Evolutionary conservation across 73 alveolate genomes (phyloP).

Genomic region (Paramecium biaurelia): DNA sequence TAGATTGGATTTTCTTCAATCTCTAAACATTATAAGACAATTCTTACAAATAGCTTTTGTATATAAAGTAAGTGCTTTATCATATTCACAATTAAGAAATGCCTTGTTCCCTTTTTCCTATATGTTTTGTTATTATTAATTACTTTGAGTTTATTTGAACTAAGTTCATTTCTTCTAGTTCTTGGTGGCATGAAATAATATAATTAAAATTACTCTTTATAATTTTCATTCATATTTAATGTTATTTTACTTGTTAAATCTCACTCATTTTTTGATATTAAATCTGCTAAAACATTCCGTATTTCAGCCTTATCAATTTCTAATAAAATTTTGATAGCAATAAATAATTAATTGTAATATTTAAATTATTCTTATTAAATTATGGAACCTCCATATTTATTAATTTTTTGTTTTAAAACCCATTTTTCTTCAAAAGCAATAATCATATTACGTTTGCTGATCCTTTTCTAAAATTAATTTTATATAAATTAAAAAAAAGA

Average conservation of each 20-base stretch:
- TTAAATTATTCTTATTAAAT: too few relatives aligned
- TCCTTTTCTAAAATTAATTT: too few relatives aligned
- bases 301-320: too few relatives aligned
- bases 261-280: too few relatives aligned
- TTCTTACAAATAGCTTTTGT: conserved; percentile 53
- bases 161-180: not conserved
- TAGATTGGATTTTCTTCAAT: conserved; percentile 75
- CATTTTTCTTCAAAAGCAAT: too few relatives aligned
- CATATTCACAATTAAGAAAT: conserved; percentile 76
- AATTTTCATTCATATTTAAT: not conserved
- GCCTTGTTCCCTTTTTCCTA: conserved; percentile 87
- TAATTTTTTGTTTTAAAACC: too few relatives aligned
- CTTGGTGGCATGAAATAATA: not conserved
- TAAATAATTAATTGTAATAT: too few relatives aligned
- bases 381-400: too few relatives aligned
- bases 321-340: too few relatives aligned
- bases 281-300: not conserved
- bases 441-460: too few relatives aligned
- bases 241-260: not conserved
- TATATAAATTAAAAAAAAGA: too few relatives aligned
- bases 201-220: not conserved
- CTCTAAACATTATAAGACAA: conserved; percentile 43
- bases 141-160: not conserved
- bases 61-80: conserved; percentile 84
- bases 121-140: too few relatives aligned